These are phyloP conservation scores for sorghum (Sorghum bicolor) DNA, from an alignment of 176 grass and related monocot species.

Conservation along the genomic window Sorghum_bicolor_NCBIv3 NC_012876.2:62416501-62417000, in stretches of 20 bases:
- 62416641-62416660: constrained; percentile 61
- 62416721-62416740: constrained; percentile 68
- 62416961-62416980: constrained; percentile 86
- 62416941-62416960: constrained; percentile 90
- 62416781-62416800: constrained; percentile 62
- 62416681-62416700: constrained; percentile 89
- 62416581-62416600: no score
- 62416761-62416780: constrained; percentile 69
- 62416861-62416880: constrained; percentile 62
- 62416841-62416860: constrained; percentile 54
- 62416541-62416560: background rate
- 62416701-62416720: constrained; percentile 89
- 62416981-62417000: constrained; percentile 92
- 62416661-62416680: constrained; percentile 91
- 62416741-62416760: constrained; percentile 66
- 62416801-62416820: constrained; percentile 62
- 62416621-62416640: constrained; percentile 65
- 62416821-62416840: constrained; percentile 37
- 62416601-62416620: constrained; percentile 19
- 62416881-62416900: constrained; percentile 55
- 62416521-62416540: background rate
- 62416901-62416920: background rate
- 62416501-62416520: background rate
- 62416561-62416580: background rate
- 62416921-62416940: constrained; percentile 73